Evolutionary conservation across 768 basidiomycete genomes (phyloP), one percentile per base, ranked within the genome.

Genomic region (Lactarius quietus): DNA sequence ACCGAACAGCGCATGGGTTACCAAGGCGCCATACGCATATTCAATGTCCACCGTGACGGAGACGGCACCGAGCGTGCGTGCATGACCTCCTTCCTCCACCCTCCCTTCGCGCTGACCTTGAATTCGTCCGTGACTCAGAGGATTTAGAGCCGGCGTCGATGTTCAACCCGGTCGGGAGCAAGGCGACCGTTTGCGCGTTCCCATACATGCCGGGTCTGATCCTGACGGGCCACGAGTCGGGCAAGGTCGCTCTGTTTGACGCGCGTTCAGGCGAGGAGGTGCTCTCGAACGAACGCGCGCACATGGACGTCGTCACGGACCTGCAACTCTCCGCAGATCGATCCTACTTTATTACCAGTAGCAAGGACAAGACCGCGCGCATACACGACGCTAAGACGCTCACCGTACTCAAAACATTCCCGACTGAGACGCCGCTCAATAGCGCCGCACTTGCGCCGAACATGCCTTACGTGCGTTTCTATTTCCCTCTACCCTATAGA

Each of bases 1-100:
- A 98, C 97, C 2, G 97, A 98, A 77, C 95, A 97, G 78, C 89
- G 97, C 62, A 95, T 95, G 91, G 97, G 96, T 0, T 78, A 85
- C 76, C 90, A 92, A 72, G 92, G 93, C 70, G 89, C 94, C 28
- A 91, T 99, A 72, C 85, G 95, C 29, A 89, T 98, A 57, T 98
- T 95, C 75, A 77, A 86, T 67, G 85, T 99, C 73, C 92, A 93
- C 79, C 80, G 87, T 45, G 89, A 92, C 31, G n/a, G n/a, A n/a
- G n/a, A 96, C 73, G 89, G 87, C 28, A 84, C 85, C 53, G 78
- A 88, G 66, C 95, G 94, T 96, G 72, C 69, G 93, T 82, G n/a
- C 23, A 23, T 14, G 23, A 2, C n/a, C 3, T 23, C 5, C 36
- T 48, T 12, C 38, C n/a, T 38, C 10, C 59, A 18, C 43, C n/a